Evolutionary conservation across 441 rosid species (phyloP).

Genomic region (Bocquillonia castaneifolia): DNA sequence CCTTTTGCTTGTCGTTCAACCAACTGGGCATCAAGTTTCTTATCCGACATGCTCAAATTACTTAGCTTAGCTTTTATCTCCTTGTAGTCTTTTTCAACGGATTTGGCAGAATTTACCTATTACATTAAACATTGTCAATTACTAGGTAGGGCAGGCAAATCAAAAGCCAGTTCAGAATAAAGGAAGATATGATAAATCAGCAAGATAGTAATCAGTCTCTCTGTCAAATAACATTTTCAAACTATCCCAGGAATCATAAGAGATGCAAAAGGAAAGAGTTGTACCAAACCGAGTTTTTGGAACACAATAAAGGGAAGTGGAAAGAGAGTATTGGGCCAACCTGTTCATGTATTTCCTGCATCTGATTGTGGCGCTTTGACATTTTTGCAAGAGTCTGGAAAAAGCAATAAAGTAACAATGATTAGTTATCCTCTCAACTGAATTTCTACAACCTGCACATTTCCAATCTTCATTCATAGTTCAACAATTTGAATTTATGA

Average conservation of each 20-base stretch:
- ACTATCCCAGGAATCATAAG: neutral
- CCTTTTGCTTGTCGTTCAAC: conserved; percentile 68
- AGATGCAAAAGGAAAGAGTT: neutral
- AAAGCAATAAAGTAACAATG: conserved; percentile 19
- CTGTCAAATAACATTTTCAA: neutral
- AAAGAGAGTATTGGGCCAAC: conserved; percentile 27
- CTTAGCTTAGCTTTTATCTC: conserved; percentile 57
- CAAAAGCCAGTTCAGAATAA: neutral
- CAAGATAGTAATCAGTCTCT: neutral
- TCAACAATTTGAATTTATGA: neutral
- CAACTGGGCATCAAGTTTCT: conserved; percentile 68
- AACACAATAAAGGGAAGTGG: neutral
- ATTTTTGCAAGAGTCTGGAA: conserved; percentile 67
- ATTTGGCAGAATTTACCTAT: conserved; percentile 69
- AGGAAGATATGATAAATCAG: neutral
- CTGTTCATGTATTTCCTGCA: conserved; percentile 75
- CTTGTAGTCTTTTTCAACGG: conserved; percentile 70
- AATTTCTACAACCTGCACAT: neutral
- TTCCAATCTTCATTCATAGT: neutral
- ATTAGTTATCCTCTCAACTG: conserved; percentile 3
- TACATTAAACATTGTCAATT: conserved; percentile 15
- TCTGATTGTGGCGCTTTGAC: conserved; percentile 59
- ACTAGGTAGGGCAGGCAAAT: neutral
- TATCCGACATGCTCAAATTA: conserved; percentile 54
- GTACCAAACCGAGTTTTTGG: neutral